These are phyloP conservation scores for Geotrichum australiense DNA, from an alignment of 1,139 yeast genomes.

Conservation along the genomic window DNA sequence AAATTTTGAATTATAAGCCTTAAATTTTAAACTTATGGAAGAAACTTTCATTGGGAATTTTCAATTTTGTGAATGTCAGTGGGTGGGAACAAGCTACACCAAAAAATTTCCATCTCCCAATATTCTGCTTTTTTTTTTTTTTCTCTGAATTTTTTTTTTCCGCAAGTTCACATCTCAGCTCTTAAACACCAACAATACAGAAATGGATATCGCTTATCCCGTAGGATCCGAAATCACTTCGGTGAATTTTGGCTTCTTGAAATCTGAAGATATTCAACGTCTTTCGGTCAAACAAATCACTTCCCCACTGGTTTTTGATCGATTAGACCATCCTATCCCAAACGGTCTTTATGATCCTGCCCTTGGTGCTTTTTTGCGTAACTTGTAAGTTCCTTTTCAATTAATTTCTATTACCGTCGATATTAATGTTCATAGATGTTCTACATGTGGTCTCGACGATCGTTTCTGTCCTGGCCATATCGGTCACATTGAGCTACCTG, in stretches of 20 bases:
- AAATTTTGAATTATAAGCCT: too few species aligned
- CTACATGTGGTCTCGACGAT: conserved; percentile 95
- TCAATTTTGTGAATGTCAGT: too few species aligned
- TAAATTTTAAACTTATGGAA: too few species aligned
- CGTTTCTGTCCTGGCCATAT: conserved; percentile 96
- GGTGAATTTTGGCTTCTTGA: conserved; percentile 85
- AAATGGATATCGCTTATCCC: conserved; percentile 92
- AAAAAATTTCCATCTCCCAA: conserved; percentile 6
- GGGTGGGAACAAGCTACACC: too few species aligned
- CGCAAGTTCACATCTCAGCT: conserved; percentile 1
- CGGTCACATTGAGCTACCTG: conserved; percentile 95
- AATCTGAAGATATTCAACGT: conserved; percentile 74
- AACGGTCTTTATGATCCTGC: conserved; percentile 94
- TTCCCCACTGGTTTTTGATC: conserved; percentile 91
- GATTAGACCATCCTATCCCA: conserved; percentile 88
- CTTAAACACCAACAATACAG: conserved; percentile 2
- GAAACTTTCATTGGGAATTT: too few species aligned
- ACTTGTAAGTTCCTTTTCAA: conserved; percentile 39
- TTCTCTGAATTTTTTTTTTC: too few species aligned
- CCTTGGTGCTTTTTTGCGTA: conserved; percentile 84
- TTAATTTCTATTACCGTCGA: background rate
- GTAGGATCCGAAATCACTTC: conserved; percentile 90
- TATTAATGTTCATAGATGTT: conserved; percentile 41
- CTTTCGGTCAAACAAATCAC: conserved; percentile 92
- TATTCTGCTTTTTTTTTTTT: background rate